These are phyloP conservation scores for Baudoinia panamericana DNA, from an alignment of 495 filamentous ascomycete species.

Conservation along the genomic window DNA sequence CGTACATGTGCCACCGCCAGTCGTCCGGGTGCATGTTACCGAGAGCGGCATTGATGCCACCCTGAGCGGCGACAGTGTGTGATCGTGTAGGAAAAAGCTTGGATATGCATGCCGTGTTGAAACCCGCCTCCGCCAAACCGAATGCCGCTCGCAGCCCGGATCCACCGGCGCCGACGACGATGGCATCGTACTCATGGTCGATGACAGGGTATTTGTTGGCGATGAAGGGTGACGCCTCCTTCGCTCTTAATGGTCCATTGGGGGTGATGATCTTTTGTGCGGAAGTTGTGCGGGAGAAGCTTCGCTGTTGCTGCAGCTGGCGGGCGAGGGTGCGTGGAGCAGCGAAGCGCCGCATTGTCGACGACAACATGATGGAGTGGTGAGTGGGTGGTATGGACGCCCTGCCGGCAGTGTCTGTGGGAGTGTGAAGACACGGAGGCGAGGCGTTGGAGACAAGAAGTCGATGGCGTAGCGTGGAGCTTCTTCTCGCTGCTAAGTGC, in stretches of 20 bases:
- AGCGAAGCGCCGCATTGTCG: constrained; percentile 10
- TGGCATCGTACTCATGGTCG: constrained; percentile 41
- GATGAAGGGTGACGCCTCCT: constrained; percentile 74
- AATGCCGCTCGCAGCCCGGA: constrained; percentile 92
- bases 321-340: constrained; percentile 1
- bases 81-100: constrained; percentile 94
- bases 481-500: no score
- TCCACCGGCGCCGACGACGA: constrained; percentile 92
- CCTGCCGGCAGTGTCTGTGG: no score
- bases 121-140: constrained; percentile 91
- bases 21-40: constrained; percentile 92
- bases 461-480: no score
- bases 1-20: constrained; percentile 99
- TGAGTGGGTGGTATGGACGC: no score
- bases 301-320: constrained; percentile 42
- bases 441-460: no score
- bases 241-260: constrained; percentile 71
- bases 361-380: constrained; percentile 15
- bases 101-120: constrained; percentile 97
- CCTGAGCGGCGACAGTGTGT: constrained; percentile 92
- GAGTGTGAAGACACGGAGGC: no score
- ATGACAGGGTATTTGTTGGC: constrained; percentile 36
- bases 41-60: constrained; percentile 90
- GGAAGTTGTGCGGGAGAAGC: constrained; percentile 76
- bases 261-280: constrained; percentile 64